Percentiles rank a stretch among this genome's conserved stretches.
Evolutionary conservation across 2,329 filamentous ascomycete genomes (phyloP).

Genomic region (Sporothrix pallida): DNA sequence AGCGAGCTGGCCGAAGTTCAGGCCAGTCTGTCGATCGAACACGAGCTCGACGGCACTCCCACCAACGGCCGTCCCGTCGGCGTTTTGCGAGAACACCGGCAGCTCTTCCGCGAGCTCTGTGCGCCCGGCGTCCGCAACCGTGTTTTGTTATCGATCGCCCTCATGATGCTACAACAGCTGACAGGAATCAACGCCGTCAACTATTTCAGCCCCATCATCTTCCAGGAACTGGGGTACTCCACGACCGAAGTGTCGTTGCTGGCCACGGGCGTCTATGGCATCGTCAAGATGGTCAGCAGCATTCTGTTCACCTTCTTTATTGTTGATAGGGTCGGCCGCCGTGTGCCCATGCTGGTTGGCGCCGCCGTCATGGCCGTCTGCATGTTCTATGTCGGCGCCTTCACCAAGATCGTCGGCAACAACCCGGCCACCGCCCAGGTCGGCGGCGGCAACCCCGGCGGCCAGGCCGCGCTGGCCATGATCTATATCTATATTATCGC

Average conservation of each 20-base stretch:
- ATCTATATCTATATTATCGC: constrained; percentile 41
- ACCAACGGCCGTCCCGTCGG: neutral
- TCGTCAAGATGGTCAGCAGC: constrained; percentile 37
- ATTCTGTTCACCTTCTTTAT: constrained; percentile 37
- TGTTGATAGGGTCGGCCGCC: constrained; percentile 40
- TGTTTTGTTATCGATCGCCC: constrained; percentile 20
- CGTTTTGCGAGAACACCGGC: constrained; percentile 19
- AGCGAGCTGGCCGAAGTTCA: constrained; percentile 57
- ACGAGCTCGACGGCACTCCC: constrained; percentile 30
- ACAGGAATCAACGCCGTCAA: constrained; percentile 73
- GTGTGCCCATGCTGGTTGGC: constrained; percentile 40
- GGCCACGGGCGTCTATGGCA: constrained; percentile 61
- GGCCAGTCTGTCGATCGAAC: constrained; percentile 27
- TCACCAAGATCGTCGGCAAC: constrained; percentile 36
- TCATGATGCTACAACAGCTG: constrained; percentile 64
- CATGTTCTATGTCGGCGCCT: constrained; percentile 47
- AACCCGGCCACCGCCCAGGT: constrained; percentile 2
- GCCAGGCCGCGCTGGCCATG: constrained; percentile 42
- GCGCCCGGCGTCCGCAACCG: constrained; percentile 26
- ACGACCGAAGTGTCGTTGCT: constrained; percentile 64
- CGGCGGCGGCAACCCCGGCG: constrained; percentile 15
- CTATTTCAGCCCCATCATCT: constrained; percentile 69
- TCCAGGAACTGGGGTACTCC: constrained; percentile 64
- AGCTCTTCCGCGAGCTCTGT: constrained; percentile 42
- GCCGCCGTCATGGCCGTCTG: constrained; percentile 38